Percentiles rank a stretch among this genome's conserved stretches.
These are phyloP conservation scores for Lentinula sp. DNA, from an alignment of 768 basidiomycete species.

Conservation along the genomic window DNA sequence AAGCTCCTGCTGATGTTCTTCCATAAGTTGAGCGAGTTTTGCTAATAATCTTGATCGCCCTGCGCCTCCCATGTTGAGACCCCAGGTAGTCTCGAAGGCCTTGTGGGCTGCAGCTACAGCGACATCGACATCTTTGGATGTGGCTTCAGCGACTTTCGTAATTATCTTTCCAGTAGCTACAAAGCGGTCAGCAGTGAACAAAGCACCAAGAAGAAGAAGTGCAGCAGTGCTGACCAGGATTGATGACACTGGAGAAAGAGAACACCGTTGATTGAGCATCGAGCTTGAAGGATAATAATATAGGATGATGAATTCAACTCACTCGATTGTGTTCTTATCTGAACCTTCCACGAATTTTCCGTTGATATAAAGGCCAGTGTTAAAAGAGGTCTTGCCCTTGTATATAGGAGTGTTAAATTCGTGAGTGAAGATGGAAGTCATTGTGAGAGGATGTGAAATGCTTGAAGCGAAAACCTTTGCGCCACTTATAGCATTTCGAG, in stretches of 20 bases:
- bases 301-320: slow-evolving; percentile 14
- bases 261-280: not conserved
- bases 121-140: slow-evolving; percentile 53
- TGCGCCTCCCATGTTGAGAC: slow-evolving; percentile 30
- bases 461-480: not conserved
- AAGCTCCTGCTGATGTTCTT: slow-evolving; percentile 35
- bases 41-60: slow-evolving; percentile 30
- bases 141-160: slow-evolving; percentile 45
- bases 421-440: not conserved
- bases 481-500: not conserved
- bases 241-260: slow-evolving; percentile 37
- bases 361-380: slow-evolving; percentile 66
- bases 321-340: slow-evolving; percentile 58
- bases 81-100: slow-evolving; percentile 32
- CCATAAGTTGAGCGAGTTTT: slow-evolving; percentile 44
- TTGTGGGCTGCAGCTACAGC: slow-evolving; percentile 59
- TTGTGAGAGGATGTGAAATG: not conserved
- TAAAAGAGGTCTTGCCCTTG: slow-evolving; percentile 39
- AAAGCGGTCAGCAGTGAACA: slow-evolving; percentile 8
- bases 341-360: slow-evolving; percentile 60
- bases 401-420: slow-evolving; percentile 34
- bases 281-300: too few species aligned
- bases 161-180: slow-evolving; percentile 54
- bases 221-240: slow-evolving; percentile 25
- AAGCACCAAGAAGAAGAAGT: not conserved